A percentile compares a stretch with the other conserved stretches of the same genome.
These are phyloP conservation scores for Irpex rosettiformis DNA, from an alignment of 1,284 basidiomycete genomes.

Conservation along the genomic window DNA sequence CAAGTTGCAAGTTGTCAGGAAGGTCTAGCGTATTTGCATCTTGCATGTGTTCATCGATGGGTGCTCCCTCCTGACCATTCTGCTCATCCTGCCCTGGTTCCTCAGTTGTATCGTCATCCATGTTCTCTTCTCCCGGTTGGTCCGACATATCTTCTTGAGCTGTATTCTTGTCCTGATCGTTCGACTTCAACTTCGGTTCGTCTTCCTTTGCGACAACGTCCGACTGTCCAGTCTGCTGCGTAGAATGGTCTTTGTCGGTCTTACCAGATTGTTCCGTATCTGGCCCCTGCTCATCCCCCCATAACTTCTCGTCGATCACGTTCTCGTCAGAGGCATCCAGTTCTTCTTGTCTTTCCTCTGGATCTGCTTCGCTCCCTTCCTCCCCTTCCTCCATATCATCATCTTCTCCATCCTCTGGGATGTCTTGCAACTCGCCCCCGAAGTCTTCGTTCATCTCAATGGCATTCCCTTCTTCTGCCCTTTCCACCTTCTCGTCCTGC, in stretches of 20 bases:
- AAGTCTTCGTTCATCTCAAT: slow-evolving; percentile 78
- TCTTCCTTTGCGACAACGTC: slow-evolving; percentile 82
- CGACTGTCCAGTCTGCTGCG: slow-evolving; percentile 47
- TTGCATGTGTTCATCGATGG: slow-evolving; percentile 69
- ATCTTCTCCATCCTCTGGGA: slow-evolving; percentile 46
- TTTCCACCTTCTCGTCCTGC: slow-evolving; percentile 44
- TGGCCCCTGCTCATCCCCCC: slow-evolving; percentile 76
- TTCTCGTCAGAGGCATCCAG: slow-evolving; percentile 86
- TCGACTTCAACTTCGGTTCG: slow-evolving; percentile 34
- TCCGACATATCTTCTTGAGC: slow-evolving; percentile 33
- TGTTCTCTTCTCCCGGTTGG: slow-evolving; percentile 23
- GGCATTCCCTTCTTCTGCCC: slow-evolving; percentile 64
- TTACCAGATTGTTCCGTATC: slow-evolving; percentile 50
- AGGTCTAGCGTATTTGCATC: slow-evolving; percentile 81
- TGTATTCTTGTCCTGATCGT: slow-evolving; percentile 29
- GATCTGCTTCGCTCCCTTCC: slow-evolving; percentile 52
- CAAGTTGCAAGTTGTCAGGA: slow-evolving; percentile 78
- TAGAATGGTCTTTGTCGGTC: slow-evolving; percentile 50
- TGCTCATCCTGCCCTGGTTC: slow-evolving; percentile 39
- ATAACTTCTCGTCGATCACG: slow-evolving; percentile 94
- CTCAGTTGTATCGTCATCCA: slow-evolving; percentile 21
- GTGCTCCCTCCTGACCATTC: slow-evolving; percentile 53
- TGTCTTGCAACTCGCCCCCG: slow-evolving; percentile 82
- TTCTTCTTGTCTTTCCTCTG: slow-evolving; percentile 84
- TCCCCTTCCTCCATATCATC: slow-evolving; percentile 57